A percentile compares a stretch with the other conserved stretches of the same genome.
These are phyloP conservation scores for Leptographium galeiforme DNA, from an alignment of 2,329 filamentous ascomycete species.

Conservation along the genomic window DNA sequence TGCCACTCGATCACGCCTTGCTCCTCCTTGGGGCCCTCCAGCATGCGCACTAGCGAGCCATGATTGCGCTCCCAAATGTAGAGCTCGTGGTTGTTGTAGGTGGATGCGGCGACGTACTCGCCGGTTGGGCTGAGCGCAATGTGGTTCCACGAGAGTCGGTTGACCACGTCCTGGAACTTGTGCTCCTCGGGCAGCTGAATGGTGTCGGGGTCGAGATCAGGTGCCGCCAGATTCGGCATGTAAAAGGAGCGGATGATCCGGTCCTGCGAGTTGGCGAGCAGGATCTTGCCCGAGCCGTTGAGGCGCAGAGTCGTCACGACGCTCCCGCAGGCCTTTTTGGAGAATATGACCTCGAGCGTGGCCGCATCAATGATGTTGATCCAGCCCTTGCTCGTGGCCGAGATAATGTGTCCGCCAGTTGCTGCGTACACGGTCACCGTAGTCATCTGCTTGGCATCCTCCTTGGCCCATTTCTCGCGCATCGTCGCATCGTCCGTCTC, in stretches of 20 bases:
- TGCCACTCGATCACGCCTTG: conserved; percentile 97
- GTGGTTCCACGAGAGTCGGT: conserved; percentile 90
- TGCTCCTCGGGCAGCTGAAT: conserved; percentile 88
- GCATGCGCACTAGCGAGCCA: conserved; percentile 87
- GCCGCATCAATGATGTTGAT: conserved; percentile 85
- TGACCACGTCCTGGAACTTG: conserved; percentile 97
- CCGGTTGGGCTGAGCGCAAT: conserved; percentile 88
- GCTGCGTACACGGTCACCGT: conserved; percentile 84
- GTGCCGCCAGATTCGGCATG: conserved; percentile 60
- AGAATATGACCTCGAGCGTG: conserved; percentile 74
- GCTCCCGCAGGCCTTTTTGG: conserved; percentile 73
- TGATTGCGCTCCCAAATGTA: conserved; percentile 96
- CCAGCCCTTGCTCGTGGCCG: conserved; percentile 90
- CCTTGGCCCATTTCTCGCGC: conserved; percentile 74
- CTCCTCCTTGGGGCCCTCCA: conserved; percentile 94
- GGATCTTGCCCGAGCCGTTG: conserved; percentile 68
- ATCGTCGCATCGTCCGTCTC: conserved; percentile 56
- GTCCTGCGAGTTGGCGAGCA: conserved; percentile 88
- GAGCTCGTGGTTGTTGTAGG: conserved; percentile 96
- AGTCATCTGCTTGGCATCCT: conserved; percentile 89
- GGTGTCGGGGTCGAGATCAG: conserved; percentile 66
- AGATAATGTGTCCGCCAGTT: conserved; percentile 75
- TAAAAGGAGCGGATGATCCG: conserved; percentile 88
- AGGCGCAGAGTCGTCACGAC: conserved; percentile 81
- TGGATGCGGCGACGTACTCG: conserved; percentile 92